These are phyloP conservation scores for Talaromyces amestolkiae DNA, from an alignment of 2,329 filamentous ascomycete species.

Conservation along the genomic window DNA sequence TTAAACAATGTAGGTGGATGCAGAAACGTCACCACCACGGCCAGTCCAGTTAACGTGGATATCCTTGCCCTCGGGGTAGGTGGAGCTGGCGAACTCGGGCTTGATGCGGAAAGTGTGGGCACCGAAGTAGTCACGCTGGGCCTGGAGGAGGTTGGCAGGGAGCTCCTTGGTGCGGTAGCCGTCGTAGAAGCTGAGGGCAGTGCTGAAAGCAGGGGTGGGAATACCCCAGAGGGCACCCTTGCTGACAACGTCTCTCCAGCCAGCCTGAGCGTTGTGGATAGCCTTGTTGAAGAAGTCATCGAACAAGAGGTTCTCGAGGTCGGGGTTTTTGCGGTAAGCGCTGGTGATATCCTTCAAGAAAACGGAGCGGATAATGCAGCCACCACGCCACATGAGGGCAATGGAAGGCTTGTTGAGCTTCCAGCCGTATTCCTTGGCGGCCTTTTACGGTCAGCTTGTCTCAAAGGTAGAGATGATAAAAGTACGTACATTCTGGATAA, in stretches of 20 bases:
- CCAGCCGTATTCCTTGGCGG: slow-evolving; percentile 93
- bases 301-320: slow-evolving; percentile 97
- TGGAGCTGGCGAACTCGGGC: slow-evolving; percentile 71
- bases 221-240: slow-evolving; percentile 93
- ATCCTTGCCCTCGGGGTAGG: slow-evolving; percentile 81
- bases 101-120: slow-evolving; percentile 88
- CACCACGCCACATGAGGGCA: slow-evolving; percentile 99
- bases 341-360: slow-evolving; percentile 99
- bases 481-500: slow-evolving; percentile 86
- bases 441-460: slow-evolving; percentile 51
- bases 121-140: slow-evolving; percentile 99
- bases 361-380: slow-evolving; percentile 99
- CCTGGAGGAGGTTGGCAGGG: slow-evolving; percentile 96
- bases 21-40: slow-evolving; percentile 93
- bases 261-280: slow-evolving; percentile 91
- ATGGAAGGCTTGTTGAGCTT: slow-evolving; percentile 99
- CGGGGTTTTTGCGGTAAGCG: slow-evolving; percentile 89
- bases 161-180: slow-evolving; percentile 97
- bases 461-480: not conserved
- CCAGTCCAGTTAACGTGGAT: slow-evolving; percentile 99
- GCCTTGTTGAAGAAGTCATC: slow-evolving; percentile 99
- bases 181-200: slow-evolving; percentile 96
- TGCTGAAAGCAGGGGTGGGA: slow-evolving; percentile 93
- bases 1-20: slow-evolving; percentile 97
- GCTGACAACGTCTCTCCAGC: slow-evolving; percentile 87